Percentiles rank a stretch among this genome's conserved stretches.
These are phyloP conservation scores for Pyrenophora seminiperda DNA, from an alignment of 2,329 filamentous ascomycete species.

Conservation along the genomic window DNA sequence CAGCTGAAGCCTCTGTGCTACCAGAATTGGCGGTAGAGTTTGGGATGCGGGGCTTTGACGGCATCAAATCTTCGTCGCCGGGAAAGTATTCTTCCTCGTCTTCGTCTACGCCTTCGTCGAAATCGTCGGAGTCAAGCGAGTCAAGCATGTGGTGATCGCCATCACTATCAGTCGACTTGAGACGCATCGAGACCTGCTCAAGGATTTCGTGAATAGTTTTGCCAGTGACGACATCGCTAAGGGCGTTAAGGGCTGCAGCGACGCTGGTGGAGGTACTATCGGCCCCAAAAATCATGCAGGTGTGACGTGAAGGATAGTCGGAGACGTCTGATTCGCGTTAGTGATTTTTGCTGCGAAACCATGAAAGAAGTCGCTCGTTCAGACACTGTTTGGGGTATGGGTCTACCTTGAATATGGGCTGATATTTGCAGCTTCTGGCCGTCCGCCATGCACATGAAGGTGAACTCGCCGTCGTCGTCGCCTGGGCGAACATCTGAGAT, in stretches of 20 bases:
- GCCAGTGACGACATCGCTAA: slow-evolving; percentile 52
- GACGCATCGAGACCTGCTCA: slow-evolving; percentile 50
- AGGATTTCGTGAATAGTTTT: slow-evolving; percentile 58
- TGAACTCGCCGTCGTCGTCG: slow-evolving; percentile 74
- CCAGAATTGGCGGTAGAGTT: neutral
- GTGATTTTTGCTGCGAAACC: neutral
- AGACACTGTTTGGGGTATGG: slow-evolving; percentile 1
- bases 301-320: slow-evolving; percentile 64
- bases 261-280: slow-evolving; percentile 54
- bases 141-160: slow-evolving; percentile 52
- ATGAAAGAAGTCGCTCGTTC: too few species aligned
- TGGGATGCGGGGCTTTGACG: slow-evolving; percentile 34
- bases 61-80: slow-evolving; percentile 46
- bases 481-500: slow-evolving; percentile 64
- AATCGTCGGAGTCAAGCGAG: slow-evolving; percentile 43
- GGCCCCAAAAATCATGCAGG: slow-evolving; percentile 62
- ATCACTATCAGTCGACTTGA: slow-evolving; percentile 47
- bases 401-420: slow-evolving; percentile 42
- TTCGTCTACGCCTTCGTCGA: slow-evolving; percentile 44
- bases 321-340: slow-evolving; percentile 55
- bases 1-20: slow-evolving; percentile 29
- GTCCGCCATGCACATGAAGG: slow-evolving; percentile 56
- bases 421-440: slow-evolving; percentile 46
- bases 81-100: slow-evolving; percentile 40
- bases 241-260: slow-evolving; percentile 51